Conservation (phyloP, 108 stramenopile species). For the Epipyxis sp. region DNA sequence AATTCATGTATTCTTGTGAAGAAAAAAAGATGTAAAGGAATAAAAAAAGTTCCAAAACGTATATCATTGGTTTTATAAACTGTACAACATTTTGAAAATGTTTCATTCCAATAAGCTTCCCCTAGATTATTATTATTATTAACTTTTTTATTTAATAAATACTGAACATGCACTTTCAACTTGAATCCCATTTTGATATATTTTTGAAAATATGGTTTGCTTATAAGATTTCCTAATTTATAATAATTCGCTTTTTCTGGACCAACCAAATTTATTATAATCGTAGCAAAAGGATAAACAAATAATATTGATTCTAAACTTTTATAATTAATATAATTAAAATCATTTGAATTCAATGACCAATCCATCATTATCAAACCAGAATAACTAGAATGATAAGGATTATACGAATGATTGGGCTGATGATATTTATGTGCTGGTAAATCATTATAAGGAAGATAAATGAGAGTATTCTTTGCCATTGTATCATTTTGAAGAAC, state of each 20-base stretch:
- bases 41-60: not conserved
- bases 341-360: not conserved
- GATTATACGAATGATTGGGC: too few relatives aligned
- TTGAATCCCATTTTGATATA: not conserved
- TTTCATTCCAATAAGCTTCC: not conserved
- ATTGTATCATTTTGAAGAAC: too few relatives aligned
- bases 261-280: not conserved
- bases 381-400: too few relatives aligned
- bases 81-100: not conserved
- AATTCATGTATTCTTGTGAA: not conserved
- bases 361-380: not conserved
- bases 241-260: not conserved
- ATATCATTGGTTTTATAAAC: too few relatives aligned
- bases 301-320: slow-evolving; percentile 8
- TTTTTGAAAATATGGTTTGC: not conserved
- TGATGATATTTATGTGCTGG: too few relatives aligned
- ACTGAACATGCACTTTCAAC: too few relatives aligned
- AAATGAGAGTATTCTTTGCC: too few relatives aligned
- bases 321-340: slow-evolving; percentile 3
- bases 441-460: too few relatives aligned
- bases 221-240: not conserved
- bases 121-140: too few relatives aligned
- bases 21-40: not conserved
- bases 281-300: not conserved
- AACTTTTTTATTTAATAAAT: too few relatives aligned